Percentiles rank a stretch among this genome's conserved stretches.
These are phyloP conservation scores for Phaeoacremonium minimum DNA, from an alignment of 2,329 filamentous ascomycete species.

Conservation along the genomic window DNA sequence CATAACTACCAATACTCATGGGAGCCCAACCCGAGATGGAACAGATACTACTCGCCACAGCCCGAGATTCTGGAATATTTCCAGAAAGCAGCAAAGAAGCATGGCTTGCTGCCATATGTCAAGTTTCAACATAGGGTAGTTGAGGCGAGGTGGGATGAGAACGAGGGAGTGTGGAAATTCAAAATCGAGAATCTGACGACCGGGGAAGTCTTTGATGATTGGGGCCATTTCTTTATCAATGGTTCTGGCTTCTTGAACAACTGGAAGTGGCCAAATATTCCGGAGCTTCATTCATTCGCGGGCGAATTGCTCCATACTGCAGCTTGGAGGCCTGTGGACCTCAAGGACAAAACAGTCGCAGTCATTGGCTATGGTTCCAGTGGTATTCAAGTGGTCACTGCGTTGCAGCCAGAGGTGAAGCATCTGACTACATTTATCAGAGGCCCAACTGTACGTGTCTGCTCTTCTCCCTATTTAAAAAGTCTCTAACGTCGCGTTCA, in stretches of 20 bases:
- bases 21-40: constrained; percentile 56
- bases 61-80: constrained; percentile 61
- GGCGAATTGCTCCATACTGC: constrained; percentile 18
- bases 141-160: constrained; percentile 48
- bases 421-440: constrained; percentile 57
- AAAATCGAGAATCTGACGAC: constrained; percentile 29
- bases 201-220: constrained; percentile 35
- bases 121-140: constrained; percentile 49
- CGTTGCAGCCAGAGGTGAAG: constrained; percentile 21
- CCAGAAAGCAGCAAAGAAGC: constrained; percentile 54
- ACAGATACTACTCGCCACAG: constrained; percentile 59
- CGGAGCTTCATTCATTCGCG: constrained; percentile 15
- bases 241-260: constrained; percentile 5
- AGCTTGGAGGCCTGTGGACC: constrained; percentile 9
- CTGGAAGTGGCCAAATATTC: constrained; percentile 15
- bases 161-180: constrained; percentile 48
- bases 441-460: constrained; percentile 39
- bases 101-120: constrained; percentile 55
- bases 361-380: constrained; percentile 6
- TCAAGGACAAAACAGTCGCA: constrained; percentile 3
- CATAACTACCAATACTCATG: constrained; percentile 51
- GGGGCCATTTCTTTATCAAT: constrained; percentile 15
- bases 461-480: background rate
- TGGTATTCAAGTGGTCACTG: constrained; percentile 19
- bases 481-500: background rate